Evolutionary conservation across 768 basidiomycete species (phyloP).

Genomic region (Trametes cubensis): DNA sequence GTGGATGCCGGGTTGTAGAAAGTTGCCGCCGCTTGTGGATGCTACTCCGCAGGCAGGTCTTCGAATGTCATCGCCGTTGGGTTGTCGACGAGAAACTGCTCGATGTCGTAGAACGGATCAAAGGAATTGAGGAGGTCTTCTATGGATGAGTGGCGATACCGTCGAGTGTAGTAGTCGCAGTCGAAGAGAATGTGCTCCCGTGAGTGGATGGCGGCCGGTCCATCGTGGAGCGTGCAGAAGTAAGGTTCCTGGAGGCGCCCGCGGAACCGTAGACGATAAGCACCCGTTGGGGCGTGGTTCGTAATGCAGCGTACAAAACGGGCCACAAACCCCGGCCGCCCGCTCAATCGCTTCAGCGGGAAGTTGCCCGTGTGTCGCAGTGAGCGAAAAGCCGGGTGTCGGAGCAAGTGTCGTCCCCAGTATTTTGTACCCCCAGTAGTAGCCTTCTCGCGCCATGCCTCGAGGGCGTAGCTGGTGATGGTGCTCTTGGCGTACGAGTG

Average conservation of each 20-base stretch:
- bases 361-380: not conserved
- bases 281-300: not conserved
- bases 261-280: not conserved
- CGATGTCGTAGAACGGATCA: conserved; percentile 8
- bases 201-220: not conserved
- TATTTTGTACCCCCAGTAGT: not conserved
- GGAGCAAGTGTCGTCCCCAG: not conserved
- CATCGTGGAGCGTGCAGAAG: not conserved
- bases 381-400: not conserved
- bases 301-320: not conserved
- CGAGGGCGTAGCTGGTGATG: not conserved
- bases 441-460: not conserved
- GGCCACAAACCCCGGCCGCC: not conserved
- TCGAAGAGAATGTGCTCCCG: not conserved
- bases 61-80: no score
- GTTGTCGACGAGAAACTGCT: not conserved
- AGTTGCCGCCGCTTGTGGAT: no score
- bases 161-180: not conserved
- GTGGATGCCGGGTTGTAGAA: no score
- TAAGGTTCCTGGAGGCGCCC: no score
- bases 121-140: conserved; percentile 2
- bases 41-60: no score
- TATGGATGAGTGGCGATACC: not conserved
- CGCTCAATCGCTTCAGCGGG: not conserved
- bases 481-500: not conserved